Conservation (phyloP, 352 stramenopile species). For the Phytophthora melonis region DNA sequence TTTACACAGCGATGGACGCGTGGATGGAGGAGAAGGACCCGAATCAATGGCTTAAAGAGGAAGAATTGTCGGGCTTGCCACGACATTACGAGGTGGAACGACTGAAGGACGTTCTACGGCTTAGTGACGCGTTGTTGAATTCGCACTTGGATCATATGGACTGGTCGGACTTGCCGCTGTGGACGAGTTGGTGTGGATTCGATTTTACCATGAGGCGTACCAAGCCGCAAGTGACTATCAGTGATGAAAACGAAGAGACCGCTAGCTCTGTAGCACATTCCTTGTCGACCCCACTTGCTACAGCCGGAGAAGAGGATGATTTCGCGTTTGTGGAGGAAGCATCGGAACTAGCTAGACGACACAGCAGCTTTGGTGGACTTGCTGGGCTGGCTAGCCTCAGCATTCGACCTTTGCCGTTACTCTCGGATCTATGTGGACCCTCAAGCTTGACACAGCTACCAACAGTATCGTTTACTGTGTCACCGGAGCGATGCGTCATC, state of each 20-base stretch:
- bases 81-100: slow-evolving; percentile 79
- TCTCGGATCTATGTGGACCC: slow-evolving; percentile 54
- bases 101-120: slow-evolving; percentile 68
- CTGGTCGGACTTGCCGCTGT: slow-evolving; percentile 70
- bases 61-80: slow-evolving; percentile 73
- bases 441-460: slow-evolving; percentile 65
- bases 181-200: slow-evolving; percentile 75
- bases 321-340: slow-evolving; percentile 87
- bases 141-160: slow-evolving; percentile 39
- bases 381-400: slow-evolving; percentile 49
- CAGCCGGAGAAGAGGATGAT: slow-evolving; percentile 65
- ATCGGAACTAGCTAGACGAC: slow-evolving; percentile 59
- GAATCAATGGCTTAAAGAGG: slow-evolving; percentile 81
- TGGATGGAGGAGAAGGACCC: slow-evolving; percentile 87
- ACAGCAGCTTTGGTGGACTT: slow-evolving; percentile 70
- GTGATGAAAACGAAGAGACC: slow-evolving; percentile 10
- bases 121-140: slow-evolving; percentile 76
- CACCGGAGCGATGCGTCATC: slow-evolving; percentile 58
- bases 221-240: slow-evolving; percentile 14
- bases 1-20: slow-evolving; percentile 87
- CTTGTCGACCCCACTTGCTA: slow-evolving; percentile 28
- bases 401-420: slow-evolving; percentile 58
- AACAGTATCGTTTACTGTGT: slow-evolving; percentile 55
- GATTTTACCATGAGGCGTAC: slow-evolving; percentile 60
- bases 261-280: slow-evolving; percentile 1